phyloP scores from a whole-genome alignment of 495 filamentous ascomycete species.

The Astrothelium subdiscretum region DNA sequence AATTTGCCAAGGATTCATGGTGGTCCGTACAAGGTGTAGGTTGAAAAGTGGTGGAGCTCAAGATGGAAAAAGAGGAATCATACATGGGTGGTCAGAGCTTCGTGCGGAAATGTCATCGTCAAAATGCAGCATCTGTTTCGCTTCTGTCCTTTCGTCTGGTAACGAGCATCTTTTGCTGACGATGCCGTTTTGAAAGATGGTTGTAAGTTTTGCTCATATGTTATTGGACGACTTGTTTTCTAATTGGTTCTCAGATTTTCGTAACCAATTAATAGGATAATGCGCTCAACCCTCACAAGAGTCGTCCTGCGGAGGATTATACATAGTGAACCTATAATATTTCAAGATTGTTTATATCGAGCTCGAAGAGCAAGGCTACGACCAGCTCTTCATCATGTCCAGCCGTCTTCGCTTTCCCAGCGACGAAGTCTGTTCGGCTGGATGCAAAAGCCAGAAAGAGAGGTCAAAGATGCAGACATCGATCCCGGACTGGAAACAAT shows the following conservation, averaged over 20 bases:
- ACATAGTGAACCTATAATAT: slow-evolving; percentile 13
- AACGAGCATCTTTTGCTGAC: not conserved
- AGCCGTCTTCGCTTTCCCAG: slow-evolving; percentile 11
- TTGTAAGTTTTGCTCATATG: not conserved
- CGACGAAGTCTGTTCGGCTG: slow-evolving; percentile 48
- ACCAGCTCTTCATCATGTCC: slow-evolving; percentile 12
- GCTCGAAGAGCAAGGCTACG: not conserved
- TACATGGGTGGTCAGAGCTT: not conserved
- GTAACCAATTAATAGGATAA: slow-evolving; percentile 19
- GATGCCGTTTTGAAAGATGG: not conserved
- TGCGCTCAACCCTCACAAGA: slow-evolving; percentile 76
- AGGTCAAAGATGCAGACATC: slow-evolving; percentile 41
- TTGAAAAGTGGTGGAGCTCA: not conserved
- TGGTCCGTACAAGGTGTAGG: not conserved
- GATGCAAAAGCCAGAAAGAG: slow-evolving; percentile 41
- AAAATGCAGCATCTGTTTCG: not conserved
- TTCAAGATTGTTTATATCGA: slow-evolving; percentile 8
- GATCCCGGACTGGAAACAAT: slow-evolving; percentile 50
- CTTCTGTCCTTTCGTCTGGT: not conserved
- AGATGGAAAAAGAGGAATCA: not conserved
- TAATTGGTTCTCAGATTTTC: not conserved
- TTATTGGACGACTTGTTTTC: too few relatives aligned
- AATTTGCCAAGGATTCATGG: not conserved
- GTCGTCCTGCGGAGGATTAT: slow-evolving; percentile 51
- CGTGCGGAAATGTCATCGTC: not conserved